Conservation (phyloP, 2,329 filamentous ascomycete species). For the Lizonia empirigonia region DNA sequence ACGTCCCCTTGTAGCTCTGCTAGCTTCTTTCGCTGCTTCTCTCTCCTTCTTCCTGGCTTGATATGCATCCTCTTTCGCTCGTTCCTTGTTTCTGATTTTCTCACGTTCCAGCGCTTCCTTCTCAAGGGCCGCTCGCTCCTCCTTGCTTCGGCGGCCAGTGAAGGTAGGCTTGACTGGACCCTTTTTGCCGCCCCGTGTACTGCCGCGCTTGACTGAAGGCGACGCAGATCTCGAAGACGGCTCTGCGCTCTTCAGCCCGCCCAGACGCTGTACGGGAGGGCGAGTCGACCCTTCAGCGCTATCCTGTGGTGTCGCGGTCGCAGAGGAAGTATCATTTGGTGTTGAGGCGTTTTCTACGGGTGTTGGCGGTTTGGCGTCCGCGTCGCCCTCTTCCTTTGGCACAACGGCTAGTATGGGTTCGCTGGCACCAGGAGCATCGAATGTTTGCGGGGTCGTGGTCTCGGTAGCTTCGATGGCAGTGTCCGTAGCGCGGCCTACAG, state of each 20-base stretch:
- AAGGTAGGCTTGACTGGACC: constrained; percentile 49
- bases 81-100: constrained; percentile 44
- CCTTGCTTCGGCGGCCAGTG: constrained; percentile 52
- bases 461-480: constrained; percentile 20
- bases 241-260: constrained; percentile 35
- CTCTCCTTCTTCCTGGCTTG: constrained; percentile 19
- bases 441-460: constrained; percentile 23
- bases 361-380: constrained; percentile 20
- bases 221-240: constrained; percentile 41
- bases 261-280: constrained; percentile 34
- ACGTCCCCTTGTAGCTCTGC: constrained; percentile 41
- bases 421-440: constrained; percentile 14
- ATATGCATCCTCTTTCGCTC: constrained; percentile 32
- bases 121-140: constrained; percentile 51
- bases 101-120: constrained; percentile 49
- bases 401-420: constrained; percentile 12
- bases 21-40: constrained; percentile 27
- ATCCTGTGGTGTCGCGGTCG: constrained; percentile 21
- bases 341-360: constrained; percentile 19
- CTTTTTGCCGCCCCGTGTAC: constrained; percentile 36
- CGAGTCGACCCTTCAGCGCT: constrained; percentile 28
- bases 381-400: constrained; percentile 30
- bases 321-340: constrained; percentile 21
- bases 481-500: constrained; percentile 17
- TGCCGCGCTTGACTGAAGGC: constrained; percentile 36